Base-by-base conservation (phyloP, 768 basidiomycete species). In the Dentipellis sp. region DNA sequence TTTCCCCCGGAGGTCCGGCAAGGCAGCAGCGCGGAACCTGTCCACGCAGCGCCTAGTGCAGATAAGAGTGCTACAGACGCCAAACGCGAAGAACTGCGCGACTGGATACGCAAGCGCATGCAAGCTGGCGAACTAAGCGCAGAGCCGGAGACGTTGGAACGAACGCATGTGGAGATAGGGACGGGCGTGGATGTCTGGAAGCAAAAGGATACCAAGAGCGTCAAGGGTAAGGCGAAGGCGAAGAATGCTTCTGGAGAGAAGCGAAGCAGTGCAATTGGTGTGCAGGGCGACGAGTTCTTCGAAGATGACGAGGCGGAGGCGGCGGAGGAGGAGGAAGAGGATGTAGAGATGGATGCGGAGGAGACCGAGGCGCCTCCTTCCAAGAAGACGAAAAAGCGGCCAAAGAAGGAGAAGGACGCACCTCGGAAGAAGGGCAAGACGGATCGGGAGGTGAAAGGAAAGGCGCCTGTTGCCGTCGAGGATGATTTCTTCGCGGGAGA, bases 1-100 rank as follows among this genome's bases (percentile, higher is more conserved):
- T 94, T 93, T 67, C 91, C 94, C 5, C 80, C 86, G 0, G 82
- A 83, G 64, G 69, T 75, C 8, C 75, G 82, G 49, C 68, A 74
- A 38, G 29, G 19, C 12, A 51, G 50, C 17, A 40, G 47, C n/a
- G 59, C 57, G 22, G 55, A 61, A 23, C 40, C 59, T 8, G 37
- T 49, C 1, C 59, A 57, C 36, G 8, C 50, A 6, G 34, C 11
- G 9, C 3, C 50, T 4, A 38, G 62, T 38, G 52, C 58, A 21
- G 39, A 61, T 46, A 65, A 61, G 23, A 52, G 64, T 21, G 55
- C 67, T 2, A 80, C 81, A 6, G 76, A 82, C 55, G 67, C 71
- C 21, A 74, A 75, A 36, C 76, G 87, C 10, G 76, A 81, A 50
- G 78, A 80, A 61, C 64, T 91, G n/a, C 77, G 83, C 22, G 66